Evolutionary conservation across 2,329 filamentous ascomycete species (phyloP), one percentile per base, ranked within the genome.

Genomic region (Fusarium mangiferae): DNA sequence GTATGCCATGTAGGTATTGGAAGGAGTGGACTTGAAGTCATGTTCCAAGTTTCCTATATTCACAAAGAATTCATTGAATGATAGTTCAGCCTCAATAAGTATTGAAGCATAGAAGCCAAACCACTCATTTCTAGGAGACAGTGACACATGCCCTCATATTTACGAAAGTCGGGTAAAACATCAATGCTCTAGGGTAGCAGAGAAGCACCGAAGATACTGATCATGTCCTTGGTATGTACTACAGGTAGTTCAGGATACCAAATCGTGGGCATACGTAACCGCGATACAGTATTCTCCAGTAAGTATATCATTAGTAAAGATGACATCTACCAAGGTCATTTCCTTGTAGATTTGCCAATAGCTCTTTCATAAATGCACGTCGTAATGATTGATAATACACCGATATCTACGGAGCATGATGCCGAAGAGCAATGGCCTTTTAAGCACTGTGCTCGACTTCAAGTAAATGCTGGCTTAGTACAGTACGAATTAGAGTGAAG

Each of bases 381-480:
- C 24, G 30, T 45, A 36, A 58, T 41, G 33, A 58, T 58, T 58
- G 42, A 38, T 44, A 68, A 70, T 65, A 70, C 36, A 35, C 68
- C 68, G 69, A 66, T 30, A 48, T 62, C 42, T 12, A 64, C 57
- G 57, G 61, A 62, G 41, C 22, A 30, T 24, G 35, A 44, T 35
- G 33, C 70, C 66, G 70, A 62, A 24, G 11, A 14, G 28, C 3
- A 6, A n/a, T 15, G 13, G 20, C 1, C 1, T 15, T 6, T 2
- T 7, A 8, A 24, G 39, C 71, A 74, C 71, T 74, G 71, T 74
- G 13, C 4, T 3, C 11, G 1, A 7, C 0, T 3, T 0, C 5
- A 0, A 8, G 26, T 0, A 7, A 4, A 1, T 1, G 1, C 1
- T 1, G 0, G 1, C 0, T 2, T 1, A 4, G 0, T 18, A 74